Base-by-base conservation (phyloP, 371 early-diverging fungal genomes). In the Apophysomyces variabilis region DNA sequence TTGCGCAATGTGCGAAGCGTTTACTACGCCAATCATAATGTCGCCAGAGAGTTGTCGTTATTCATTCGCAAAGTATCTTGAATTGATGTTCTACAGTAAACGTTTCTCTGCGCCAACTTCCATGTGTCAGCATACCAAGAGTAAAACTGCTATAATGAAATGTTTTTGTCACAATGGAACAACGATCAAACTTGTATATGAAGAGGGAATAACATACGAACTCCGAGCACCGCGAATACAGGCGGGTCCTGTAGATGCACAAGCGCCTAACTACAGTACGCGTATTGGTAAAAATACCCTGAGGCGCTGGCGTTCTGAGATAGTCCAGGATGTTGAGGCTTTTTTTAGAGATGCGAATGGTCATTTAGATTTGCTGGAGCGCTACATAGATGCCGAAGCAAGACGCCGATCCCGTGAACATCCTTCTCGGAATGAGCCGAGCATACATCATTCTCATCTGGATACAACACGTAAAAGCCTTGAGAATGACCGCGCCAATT, bases 21-120 rank as follows among this genome's bases (percentile, higher is more conserved):
- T 65, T 11, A 83, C 85, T 0, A 50, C 64, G 7, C 73, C 82
- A 0, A 66, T 69, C 7, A 45, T 64, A 0, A 66, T 88, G 58
- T 84, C 83, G 5, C 56, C 62, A 1, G 76, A 79, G 6, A 78
- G 84, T 0, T 77, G 74, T 65, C 64, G 74, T 8, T 86, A 80
- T 46, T 88, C 89, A 0, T 85, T 89, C 73, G 88, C 79, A 13
- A 90, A 90, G 65, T 90, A 85, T 38, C 66, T 90, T 46, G 91
- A 90, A 58, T 58, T 89, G 5, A 32, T 89, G 0, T 69, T 86
- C 26, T 90, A 90, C 60, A 72, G 78, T 60, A 69, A 70, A 2
- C 71, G 75, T 11, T 83, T 90, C 54, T 50, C 74, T 18, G 77
- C 80, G 0, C 70, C 77, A 1, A 68, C 69, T 9, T 63, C 61